Base-by-base conservation (phyloP, 345 rosid genomes). In the Ceriops tagal region DNA sequence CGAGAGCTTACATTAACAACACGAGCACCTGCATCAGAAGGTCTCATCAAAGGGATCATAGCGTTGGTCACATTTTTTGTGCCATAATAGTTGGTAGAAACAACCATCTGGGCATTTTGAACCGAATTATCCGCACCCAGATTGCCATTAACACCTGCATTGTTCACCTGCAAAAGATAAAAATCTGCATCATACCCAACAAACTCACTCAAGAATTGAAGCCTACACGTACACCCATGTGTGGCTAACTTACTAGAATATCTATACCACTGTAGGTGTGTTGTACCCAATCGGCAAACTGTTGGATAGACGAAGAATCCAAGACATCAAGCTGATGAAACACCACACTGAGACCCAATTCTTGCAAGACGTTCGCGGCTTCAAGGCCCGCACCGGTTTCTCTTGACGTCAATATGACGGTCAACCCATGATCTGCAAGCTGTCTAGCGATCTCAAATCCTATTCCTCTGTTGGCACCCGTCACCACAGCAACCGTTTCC, bases 111-210 rank as follows among this genome's bases (percentile, higher is more conserved):
- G 3, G 99, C 85, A 73, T 61, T 67, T 72, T 86, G 92, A 51
- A 92, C 92, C 3, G 96, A 92, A 82, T 95, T 95, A n/a, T 72
- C 78, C 8, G 87, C 66, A 66, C 93, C 96, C 26, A 84, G 61
- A 64, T 92, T 95, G 82, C 81, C 85, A 76, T 92, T 95, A 64
- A 92, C 93, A 72, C 96, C 99, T 10, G 99, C 99, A 77, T 95
- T 95, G 71, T 95, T 95, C 55, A 95, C 88, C 99, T 95, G 75
- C 78, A 77, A 53, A 49, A 55, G 28, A 66, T 51, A 59, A 3
- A 66, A 73, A 28, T 39, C 52, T 31, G 59, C 71, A 20, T 34
- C 22, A 66, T 70, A 68, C 52, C 57, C 59, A 22, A 55, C 59
- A 43, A 43, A 43, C 5, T 13, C 13, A 43, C 49, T 24, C 15